Evolutionary conservation across 1,284 basidiomycete genomes (phyloP), one percentile per base, ranked within the genome.

Genomic region (Pseudomicrostroma phylloplanum): DNA sequence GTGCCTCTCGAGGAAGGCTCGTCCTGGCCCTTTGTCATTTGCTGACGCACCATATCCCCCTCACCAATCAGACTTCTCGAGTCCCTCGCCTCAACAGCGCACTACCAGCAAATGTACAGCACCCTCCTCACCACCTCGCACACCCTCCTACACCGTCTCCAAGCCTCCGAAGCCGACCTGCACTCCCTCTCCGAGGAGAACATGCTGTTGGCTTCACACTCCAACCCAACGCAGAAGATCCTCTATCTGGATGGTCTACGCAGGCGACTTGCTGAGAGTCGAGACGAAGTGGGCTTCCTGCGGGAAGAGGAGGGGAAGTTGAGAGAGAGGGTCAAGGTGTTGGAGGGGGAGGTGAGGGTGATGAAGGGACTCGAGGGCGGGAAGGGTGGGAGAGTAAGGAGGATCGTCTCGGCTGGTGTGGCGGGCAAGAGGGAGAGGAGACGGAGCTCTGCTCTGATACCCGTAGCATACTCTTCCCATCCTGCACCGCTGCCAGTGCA

Each of bases 211-310:
- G 56, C 61, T 2, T 25, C 26, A 2, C 61, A 63, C 48, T 49
- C 17, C 12, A 63, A 63, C 54, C 43, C 61, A 12, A 46, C 11
- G 13, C 61, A 63, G 48, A 63, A 62, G 49, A 59, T 63, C 30
- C 21, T 42, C 19, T 63, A 63, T 40, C 15, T 63, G 1, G 61
- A 63, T 23, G 19, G 59, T 12, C 4, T 63, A 8, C 17, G 61
- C 40, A 7, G 41, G 51, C 39, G 57, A 12, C 54, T 59, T 42
- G 58, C 53, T 15, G 51, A 54, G 51, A 25, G 21, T 23, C 19
- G 25, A 25, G 21, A 15, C 21, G 25, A 26, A 13, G 51, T 54
- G 15, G 51, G 21, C 8, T 21, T 23, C 21, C 51, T 54, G 51
- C 4, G 13, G 51, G n/a, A 26, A 2, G 51, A 54, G 25, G 51